Percentiles rank a stretch among this genome's conserved stretches.
Evolutionary conservation across 306 rosid genomes (phyloP).

Genomic region (peach (Prunus persica)): DNA sequence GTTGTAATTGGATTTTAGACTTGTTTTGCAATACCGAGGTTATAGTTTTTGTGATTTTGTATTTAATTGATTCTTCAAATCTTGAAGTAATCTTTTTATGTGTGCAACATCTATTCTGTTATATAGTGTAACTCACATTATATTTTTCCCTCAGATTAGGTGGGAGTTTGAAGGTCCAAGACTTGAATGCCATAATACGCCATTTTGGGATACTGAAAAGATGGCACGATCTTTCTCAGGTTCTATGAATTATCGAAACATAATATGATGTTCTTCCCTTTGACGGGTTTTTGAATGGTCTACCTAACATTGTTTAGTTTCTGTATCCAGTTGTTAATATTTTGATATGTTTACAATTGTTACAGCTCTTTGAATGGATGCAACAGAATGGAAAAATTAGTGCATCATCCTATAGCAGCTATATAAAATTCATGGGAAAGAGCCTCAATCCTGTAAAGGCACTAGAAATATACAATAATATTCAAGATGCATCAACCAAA

Average conservation of each 20-base stretch:
- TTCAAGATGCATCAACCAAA: constrained; percentile 51
- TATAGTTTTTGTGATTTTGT: neutral
- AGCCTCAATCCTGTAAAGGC: constrained; percentile 57
- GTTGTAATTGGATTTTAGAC: neutral
- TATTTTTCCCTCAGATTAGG: constrained; percentile 46
- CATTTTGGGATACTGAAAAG: constrained; percentile 54
- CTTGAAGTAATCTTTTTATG: neutral
- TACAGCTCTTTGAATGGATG: constrained; percentile 95
- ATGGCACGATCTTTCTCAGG: constrained; percentile 66
- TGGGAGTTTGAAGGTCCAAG: constrained; percentile 58
- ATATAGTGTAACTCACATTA: neutral
- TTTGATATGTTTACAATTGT: constrained; percentile 1
- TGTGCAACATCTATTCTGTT: neutral
- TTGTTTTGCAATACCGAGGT: neutral
- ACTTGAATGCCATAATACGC: constrained; percentile 63
- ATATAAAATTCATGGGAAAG: constrained; percentile 63
- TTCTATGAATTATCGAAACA: constrained; percentile 8
- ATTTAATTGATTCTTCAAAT: neutral
- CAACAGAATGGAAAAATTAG: constrained; percentile 61
- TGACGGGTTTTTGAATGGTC: neutral
- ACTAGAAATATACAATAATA: constrained; percentile 57
- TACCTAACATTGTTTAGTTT: neutral
- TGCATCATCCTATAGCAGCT: constrained; percentile 64
- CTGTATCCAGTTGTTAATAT: constrained; percentile 3
- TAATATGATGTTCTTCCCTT: neutral